Conservation (phyloP, 1,284 basidiomycete species). For the Puccinia brachypodii region DNA sequence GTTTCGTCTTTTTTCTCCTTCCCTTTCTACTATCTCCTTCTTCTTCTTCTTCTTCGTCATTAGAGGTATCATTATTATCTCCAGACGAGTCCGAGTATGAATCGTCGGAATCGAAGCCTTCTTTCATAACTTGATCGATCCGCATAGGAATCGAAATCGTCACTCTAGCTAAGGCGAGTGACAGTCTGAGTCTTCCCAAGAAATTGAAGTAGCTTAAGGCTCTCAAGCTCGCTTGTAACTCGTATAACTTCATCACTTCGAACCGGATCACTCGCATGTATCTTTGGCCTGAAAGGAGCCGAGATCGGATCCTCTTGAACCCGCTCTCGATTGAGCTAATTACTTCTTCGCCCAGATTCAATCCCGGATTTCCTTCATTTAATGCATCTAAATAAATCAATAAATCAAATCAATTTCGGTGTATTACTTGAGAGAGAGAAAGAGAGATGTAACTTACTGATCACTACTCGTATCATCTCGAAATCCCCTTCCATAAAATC, state of each 20-base stretch:
- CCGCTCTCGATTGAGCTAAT: slow-evolving; percentile 55
- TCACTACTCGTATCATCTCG: slow-evolving; percentile 54
- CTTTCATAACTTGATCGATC: slow-evolving; percentile 32
- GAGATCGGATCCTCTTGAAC: slow-evolving; percentile 52
- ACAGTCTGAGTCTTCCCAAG: slow-evolving; percentile 55
- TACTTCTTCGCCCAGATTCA: slow-evolving; percentile 55
- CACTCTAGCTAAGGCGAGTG: slow-evolving; percentile 56
- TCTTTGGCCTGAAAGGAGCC: slow-evolving; percentile 54
- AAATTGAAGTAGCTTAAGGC: slow-evolving; percentile 57
- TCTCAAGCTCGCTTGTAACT: slow-evolving; percentile 56
- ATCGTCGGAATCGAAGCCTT: background rate
- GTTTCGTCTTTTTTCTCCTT: background rate
- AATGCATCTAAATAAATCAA: slow-evolving; percentile 53
- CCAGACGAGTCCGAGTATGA: background rate
- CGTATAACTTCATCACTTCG: slow-evolving; percentile 57
- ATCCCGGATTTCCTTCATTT: slow-evolving; percentile 54
- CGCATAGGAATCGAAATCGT: slow-evolving; percentile 51
- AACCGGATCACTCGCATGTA: slow-evolving; percentile 54
- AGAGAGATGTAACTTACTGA: slow-evolving; percentile 50
- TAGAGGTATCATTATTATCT: too few species aligned
- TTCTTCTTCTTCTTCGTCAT: background rate
- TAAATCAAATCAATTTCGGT: too few species aligned
- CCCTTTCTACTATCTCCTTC: background rate
- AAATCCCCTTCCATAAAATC: slow-evolving; percentile 58
- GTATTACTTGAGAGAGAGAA: background rate